Conservation (phyloP, 1,139 yeast genomes). For the Geotrichum cucujoidarum region DNA sequence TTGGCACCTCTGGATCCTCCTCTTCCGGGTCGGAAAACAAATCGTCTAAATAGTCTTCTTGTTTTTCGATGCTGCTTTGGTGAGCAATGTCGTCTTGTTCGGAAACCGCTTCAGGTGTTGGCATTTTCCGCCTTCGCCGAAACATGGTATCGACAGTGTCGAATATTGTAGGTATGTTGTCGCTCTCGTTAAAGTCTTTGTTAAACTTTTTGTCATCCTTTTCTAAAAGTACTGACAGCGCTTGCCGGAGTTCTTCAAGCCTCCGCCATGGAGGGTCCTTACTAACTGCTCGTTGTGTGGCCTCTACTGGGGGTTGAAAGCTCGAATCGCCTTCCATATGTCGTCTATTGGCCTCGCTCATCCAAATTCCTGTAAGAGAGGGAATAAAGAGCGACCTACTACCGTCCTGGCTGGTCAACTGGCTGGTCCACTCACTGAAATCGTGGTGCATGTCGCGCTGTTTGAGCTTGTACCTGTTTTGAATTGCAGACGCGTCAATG, state of each 20-base stretch:
- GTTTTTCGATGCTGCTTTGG: too few relatives aligned
- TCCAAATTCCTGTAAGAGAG: constrained; percentile 49
- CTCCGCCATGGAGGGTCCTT: constrained; percentile 40
- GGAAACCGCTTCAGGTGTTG: neutral
- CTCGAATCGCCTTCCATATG: constrained; percentile 38
- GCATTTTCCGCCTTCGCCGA: constrained; percentile 2
- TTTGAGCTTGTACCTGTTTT: constrained; percentile 47
- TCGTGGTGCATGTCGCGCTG: constrained; percentile 50
- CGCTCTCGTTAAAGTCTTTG: neutral
- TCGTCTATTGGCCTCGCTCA: constrained; percentile 58
- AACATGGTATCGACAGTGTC: constrained; percentile 28
- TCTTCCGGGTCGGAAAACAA: neutral
- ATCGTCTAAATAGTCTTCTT: too few relatives aligned
- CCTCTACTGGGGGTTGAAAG: constrained; percentile 28
- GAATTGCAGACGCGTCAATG: constrained; percentile 51
- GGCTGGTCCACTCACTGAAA: constrained; percentile 46
- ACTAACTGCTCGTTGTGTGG: constrained; percentile 10
- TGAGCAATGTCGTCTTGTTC: neutral
- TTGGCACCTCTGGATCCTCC: neutral
- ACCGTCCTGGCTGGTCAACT: constrained; percentile 22
- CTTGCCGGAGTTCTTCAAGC: constrained; percentile 34
- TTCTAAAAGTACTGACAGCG: constrained; percentile 33
- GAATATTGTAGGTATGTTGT: constrained; percentile 27
- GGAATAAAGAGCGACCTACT: constrained; percentile 7
- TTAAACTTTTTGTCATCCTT: neutral